These are phyloP conservation scores for Volutella citrinella DNA, from an alignment of 2,329 filamentous ascomycete genomes.

Conservation along the genomic window DNA sequence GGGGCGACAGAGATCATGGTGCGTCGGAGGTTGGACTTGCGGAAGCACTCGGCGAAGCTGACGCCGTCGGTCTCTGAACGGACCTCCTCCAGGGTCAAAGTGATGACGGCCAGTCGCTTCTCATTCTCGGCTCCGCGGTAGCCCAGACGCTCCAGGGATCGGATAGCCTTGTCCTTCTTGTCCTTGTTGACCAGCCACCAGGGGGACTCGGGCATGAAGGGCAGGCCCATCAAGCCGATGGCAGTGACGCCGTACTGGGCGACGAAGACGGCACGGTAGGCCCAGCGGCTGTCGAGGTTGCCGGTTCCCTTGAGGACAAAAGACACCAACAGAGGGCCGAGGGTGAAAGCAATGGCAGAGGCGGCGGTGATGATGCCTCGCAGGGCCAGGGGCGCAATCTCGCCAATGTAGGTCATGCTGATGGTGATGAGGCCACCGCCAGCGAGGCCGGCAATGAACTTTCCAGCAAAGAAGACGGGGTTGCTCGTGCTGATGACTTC, in stretches of 20 bases:
- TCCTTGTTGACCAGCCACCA: conserved; percentile 13
- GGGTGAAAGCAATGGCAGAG: conserved; percentile 14
- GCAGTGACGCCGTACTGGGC: conserved; percentile 15
- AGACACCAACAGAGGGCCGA: conserved; percentile 14
- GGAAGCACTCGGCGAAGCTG: conserved; percentile 17
- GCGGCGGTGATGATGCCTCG: conserved; percentile 14
- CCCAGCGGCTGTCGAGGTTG: conserved; percentile 9
- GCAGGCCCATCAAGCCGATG: conserved; percentile 9
- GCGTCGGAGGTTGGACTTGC: conserved; percentile 17
- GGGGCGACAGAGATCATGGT: conserved; percentile 18
- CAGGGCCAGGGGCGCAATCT: conserved; percentile 15
- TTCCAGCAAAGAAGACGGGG: conserved; percentile 16
- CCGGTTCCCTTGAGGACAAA: conserved; percentile 14
- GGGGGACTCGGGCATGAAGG: conserved; percentile 18
- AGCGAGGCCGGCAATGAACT: conserved; percentile 16
- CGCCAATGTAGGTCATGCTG: conserved; percentile 17
- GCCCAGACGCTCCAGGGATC: conserved; percentile 11
- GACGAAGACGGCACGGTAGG: conserved; percentile 15
- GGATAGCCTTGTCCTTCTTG: conserved; percentile 11
- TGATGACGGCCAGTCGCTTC: conserved; percentile 14
- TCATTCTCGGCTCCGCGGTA: conserved; percentile 8
- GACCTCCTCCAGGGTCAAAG: conserved; percentile 13
- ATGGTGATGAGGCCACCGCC: conserved; percentile 13
- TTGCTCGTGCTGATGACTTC: conserved; percentile 16
- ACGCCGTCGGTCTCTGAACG: conserved; percentile 13